Evolutionary conservation across 768 basidiomycete species (phyloP).

Genomic region (Daedaleopsis nitida): DNA sequence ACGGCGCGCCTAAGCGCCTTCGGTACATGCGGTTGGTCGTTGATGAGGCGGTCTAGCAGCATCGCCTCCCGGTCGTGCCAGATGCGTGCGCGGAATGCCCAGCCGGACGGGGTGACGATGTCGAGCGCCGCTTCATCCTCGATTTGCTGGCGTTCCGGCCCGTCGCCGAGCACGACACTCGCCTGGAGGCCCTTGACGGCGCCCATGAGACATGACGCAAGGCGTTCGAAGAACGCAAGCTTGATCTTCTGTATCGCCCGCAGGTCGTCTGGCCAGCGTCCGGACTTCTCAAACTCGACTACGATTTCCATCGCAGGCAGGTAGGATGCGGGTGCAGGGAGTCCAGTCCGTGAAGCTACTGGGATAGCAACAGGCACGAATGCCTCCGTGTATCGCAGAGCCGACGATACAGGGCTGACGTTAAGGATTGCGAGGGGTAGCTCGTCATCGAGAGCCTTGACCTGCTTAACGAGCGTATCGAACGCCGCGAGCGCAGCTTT

Average conservation of each 20-base stretch:
- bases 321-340: slow-evolving; percentile 66
- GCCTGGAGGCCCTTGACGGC: slow-evolving; percentile 54
- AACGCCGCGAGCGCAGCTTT: slow-evolving; percentile 79
- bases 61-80: slow-evolving; percentile 86
- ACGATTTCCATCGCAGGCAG: slow-evolving; percentile 71
- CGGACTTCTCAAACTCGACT: slow-evolving; percentile 90
- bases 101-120: slow-evolving; percentile 77
- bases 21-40: slow-evolving; percentile 40
- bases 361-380: slow-evolving; percentile 82
- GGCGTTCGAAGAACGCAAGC: slow-evolving; percentile 84
- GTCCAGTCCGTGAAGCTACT: slow-evolving; percentile 45
- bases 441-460: slow-evolving; percentile 72
- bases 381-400: slow-evolving; percentile 80
- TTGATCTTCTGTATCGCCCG: slow-evolving; percentile 93
- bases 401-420: slow-evolving; percentile 71
- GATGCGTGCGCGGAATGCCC: slow-evolving; percentile 83
- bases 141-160: slow-evolving; percentile 50
- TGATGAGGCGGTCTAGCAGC: slow-evolving; percentile 70
- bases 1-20: slow-evolving; percentile 23
- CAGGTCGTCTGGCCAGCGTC: slow-evolving; percentile 94
- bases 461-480: slow-evolving; percentile 69
- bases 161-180: slow-evolving; percentile 58
- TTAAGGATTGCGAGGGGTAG: slow-evolving; percentile 79
- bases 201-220: slow-evolving; percentile 67
- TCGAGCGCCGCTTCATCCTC: slow-evolving; percentile 76